A percentile compares a stretch with the other conserved stretches of the same genome.
These are phyloP conservation scores for Thuja plicata DNA, from an alignment of 83 land plant species.

Conservation along the genomic window DNA sequence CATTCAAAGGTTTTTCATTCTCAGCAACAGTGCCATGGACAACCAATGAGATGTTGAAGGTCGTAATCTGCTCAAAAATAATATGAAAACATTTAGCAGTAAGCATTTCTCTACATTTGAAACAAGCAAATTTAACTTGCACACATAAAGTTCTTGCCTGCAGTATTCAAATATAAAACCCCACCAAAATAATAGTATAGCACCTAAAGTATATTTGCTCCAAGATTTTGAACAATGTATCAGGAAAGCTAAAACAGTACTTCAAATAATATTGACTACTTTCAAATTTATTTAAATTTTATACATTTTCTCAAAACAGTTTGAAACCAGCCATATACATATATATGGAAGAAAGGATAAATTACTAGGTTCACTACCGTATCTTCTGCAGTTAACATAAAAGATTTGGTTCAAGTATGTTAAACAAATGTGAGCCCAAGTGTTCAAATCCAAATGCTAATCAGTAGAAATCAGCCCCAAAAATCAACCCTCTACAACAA, in stretches of 20 bases:
- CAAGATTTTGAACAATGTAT: neutral
- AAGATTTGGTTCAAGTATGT: neutral
- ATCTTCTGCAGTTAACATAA: neutral
- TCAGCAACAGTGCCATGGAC: conserved; percentile 97
- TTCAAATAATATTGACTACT: neutral
- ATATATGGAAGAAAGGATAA: neutral
- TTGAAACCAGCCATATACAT: neutral
- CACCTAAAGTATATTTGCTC: neutral
- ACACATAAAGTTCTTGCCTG: neutral
- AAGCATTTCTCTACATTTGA: neutral
- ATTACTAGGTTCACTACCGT: neutral
- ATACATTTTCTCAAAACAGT: neutral
- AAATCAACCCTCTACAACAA: neutral
- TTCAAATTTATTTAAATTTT: neutral
- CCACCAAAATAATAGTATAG: neutral
- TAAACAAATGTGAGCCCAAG: neutral
- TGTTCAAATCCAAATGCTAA: neutral
- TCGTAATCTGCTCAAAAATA: conserved; percentile 73
- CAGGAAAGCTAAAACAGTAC: neutral
- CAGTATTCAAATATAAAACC: neutral
- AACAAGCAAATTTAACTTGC: neutral
- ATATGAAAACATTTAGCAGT: neutral
- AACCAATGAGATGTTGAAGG: conserved; percentile 94
- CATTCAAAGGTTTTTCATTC: conserved; percentile 58
- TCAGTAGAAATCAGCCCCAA: neutral